phyloP scores from a whole-genome alignment of 495 filamentous ascomycete species.

The Aspergillus olivimuriae region DNA sequence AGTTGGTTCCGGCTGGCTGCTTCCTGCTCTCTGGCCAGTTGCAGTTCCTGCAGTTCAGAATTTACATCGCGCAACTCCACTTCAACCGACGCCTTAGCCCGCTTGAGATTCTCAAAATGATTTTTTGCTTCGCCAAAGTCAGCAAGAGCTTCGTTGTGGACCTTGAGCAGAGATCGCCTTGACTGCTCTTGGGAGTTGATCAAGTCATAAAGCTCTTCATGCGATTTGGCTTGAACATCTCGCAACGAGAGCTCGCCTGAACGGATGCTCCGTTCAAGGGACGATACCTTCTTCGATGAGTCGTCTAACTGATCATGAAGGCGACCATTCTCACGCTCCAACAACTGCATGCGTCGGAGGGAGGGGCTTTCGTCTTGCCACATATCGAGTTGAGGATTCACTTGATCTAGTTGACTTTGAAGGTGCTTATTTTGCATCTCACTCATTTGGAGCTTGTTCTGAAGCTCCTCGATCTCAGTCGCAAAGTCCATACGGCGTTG shows the following conservation, averaged over 20 bases:
- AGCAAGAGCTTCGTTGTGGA: constrained; percentile 76
- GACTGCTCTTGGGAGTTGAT: constrained; percentile 93
- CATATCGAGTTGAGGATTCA: constrained; percentile 49
- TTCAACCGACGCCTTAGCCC: constrained; percentile 68
- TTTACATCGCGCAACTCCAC: constrained; percentile 83
- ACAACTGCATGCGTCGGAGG: constrained; percentile 73
- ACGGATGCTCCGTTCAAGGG: constrained; percentile 78
- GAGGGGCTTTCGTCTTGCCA: constrained; percentile 82
- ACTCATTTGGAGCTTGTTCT: constrained; percentile 90
- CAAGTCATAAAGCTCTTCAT: constrained; percentile 90
- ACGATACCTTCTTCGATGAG: constrained; percentile 86
- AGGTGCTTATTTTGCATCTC: constrained; percentile 96
- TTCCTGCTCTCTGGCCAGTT: constrained; percentile 74
- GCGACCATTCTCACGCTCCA: constrained; percentile 87
- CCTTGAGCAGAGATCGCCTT: constrained; percentile 69
- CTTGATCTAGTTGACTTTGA: constrained; percentile 75
- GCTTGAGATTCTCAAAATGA: constrained; percentile 78
- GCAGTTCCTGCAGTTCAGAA: constrained; percentile 78
- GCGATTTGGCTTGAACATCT: constrained; percentile 87
- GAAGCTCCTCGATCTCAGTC: constrained; percentile 83
- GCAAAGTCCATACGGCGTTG: constrained; percentile 89
- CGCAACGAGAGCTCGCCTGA: constrained; percentile 85
- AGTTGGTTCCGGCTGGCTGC: constrained; percentile 76
- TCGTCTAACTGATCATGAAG: constrained; percentile 95
- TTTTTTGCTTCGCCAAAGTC: constrained; percentile 82